phyloP scores from a whole-genome alignment of 2,329 filamentous ascomycete species.

The Fusarium sp. region DNA sequence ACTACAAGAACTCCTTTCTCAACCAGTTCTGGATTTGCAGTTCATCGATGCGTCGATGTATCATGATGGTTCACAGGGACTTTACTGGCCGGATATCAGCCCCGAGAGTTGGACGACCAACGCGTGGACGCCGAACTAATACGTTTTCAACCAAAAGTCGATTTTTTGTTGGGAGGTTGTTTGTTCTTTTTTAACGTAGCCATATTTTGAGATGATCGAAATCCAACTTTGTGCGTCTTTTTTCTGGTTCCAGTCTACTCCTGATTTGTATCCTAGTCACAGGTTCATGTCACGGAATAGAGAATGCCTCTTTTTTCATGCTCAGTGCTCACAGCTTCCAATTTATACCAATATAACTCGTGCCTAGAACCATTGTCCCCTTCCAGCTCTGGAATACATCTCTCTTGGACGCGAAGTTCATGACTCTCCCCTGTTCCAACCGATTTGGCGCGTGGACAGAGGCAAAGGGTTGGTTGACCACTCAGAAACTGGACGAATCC shows the following conservation, averaged over 20 bases:
- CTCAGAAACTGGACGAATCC: not conserved
- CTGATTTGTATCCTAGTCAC: not conserved
- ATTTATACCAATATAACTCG: not conserved
- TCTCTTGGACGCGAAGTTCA: not conserved
- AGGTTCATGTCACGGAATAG: not conserved
- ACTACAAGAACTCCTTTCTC: slow-evolving; percentile 50
- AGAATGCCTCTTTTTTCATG: not conserved
- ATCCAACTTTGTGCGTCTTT: not conserved
- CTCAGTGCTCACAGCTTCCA: not conserved
- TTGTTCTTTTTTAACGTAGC: not conserved
- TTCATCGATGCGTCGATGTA: slow-evolving; percentile 50
- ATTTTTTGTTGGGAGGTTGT: not conserved
- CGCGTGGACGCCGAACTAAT: slow-evolving; percentile 27
- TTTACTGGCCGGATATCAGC: slow-evolving; percentile 45
- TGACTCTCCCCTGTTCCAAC: not conserved
- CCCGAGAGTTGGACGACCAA: slow-evolving; percentile 42
- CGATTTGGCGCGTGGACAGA: not conserved
- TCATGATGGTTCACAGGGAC: slow-evolving; percentile 38
- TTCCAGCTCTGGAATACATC: not conserved
- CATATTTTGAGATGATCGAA: not conserved
- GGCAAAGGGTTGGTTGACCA: not conserved
- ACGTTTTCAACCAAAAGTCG: not conserved
- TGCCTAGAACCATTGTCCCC: not conserved
- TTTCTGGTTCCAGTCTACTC: not conserved
- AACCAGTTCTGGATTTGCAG: slow-evolving; percentile 49